Evolutionary conservation across 345 rosid species (phyloP).

Genomic region (Melastoma malabathricum): DNA sequence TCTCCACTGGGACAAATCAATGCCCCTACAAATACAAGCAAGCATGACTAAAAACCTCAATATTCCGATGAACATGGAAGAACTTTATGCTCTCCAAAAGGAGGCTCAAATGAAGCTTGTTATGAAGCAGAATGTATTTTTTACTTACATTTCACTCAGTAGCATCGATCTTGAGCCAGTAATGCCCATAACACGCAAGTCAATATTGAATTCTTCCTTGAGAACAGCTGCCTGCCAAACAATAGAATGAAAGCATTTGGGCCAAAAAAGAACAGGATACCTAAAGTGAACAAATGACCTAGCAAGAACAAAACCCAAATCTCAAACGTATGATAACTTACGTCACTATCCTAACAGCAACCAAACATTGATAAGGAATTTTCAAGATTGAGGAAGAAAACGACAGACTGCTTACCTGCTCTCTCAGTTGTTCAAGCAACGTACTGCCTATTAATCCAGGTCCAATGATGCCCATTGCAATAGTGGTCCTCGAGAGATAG

Average conservation of each 20-base stretch:
- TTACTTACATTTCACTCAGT: slow-evolving; percentile 72
- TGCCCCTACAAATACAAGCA: slow-evolving; percentile 31
- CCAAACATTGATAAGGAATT: neutral
- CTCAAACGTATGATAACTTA: no score
- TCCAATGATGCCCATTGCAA: slow-evolving; percentile 90
- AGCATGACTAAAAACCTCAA: no score
- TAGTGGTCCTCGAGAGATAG: slow-evolving; percentile 80
- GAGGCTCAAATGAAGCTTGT: neutral
- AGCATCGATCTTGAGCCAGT: slow-evolving; percentile 71
- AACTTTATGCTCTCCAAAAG: no score
- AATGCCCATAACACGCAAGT: slow-evolving; percentile 93
- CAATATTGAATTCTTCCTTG: slow-evolving; percentile 96
- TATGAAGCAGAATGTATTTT: neutral
- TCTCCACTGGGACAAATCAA: slow-evolving; percentile 80
- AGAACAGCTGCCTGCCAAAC: slow-evolving; percentile 51
- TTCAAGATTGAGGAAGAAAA: neutral
- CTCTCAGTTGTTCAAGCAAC: slow-evolving; percentile 87
- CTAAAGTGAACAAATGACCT: no score
- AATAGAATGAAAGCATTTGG: neutral
- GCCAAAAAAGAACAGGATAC: neutral
- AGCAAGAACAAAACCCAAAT: no score
- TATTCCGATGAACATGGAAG: no score
- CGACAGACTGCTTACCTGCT: slow-evolving; percentile 45
- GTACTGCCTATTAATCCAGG: slow-evolving; percentile 95
- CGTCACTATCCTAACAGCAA: neutral